Percentiles rank a stretch among this genome's conserved stretches.
These are phyloP conservation scores for Delphinella strobiligena DNA, from an alignment of 2,329 filamentous ascomycete species.

Conservation along the genomic window DNA sequence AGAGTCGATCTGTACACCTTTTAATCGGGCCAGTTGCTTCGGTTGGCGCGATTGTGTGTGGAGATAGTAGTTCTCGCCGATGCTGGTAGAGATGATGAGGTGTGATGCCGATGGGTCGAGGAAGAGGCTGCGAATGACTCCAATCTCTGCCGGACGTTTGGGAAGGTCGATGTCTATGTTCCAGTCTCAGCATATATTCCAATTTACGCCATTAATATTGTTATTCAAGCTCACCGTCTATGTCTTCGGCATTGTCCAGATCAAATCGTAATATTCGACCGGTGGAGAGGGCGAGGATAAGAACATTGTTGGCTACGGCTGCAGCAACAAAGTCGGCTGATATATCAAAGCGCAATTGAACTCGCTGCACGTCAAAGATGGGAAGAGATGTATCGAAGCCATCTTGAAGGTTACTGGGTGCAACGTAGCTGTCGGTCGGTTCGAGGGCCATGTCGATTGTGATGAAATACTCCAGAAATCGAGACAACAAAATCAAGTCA, in stretches of 20 bases:
- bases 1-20: slow-evolving; percentile 76
- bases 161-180: slow-evolving; percentile 82
- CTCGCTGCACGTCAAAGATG: slow-evolving; percentile 88
- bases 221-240: slow-evolving; percentile 60
- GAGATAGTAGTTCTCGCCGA: slow-evolving; percentile 95
- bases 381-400: slow-evolving; percentile 42
- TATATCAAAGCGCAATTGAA: slow-evolving; percentile 87
- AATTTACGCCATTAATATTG: too few relatives aligned
- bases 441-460: slow-evolving; percentile 13
- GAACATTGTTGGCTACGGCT: slow-evolving; percentile 93
- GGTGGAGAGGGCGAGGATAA: slow-evolving; percentile 83
- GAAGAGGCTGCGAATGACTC: slow-evolving; percentile 90
- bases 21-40: slow-evolving; percentile 67
- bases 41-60: slow-evolving; percentile 89
- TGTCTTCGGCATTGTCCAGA: slow-evolving; percentile 83
- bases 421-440: slow-evolving; percentile 16
- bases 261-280: slow-evolving; percentile 90
- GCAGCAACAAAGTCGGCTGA: slow-evolving; percentile 92
- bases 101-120: slow-evolving; percentile 95
- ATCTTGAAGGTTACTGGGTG: slow-evolving; percentile 9
- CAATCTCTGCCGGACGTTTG: slow-evolving; percentile 81
- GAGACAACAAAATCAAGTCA: too few relatives aligned
- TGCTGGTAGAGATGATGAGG: slow-evolving; percentile 77
- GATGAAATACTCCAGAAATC: too few relatives aligned
- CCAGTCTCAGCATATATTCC: too few relatives aligned